Evolutionary conservation across 2,329 filamentous ascomycete genomes (phyloP).

Genomic region (Bipolaris gigantea): DNA sequence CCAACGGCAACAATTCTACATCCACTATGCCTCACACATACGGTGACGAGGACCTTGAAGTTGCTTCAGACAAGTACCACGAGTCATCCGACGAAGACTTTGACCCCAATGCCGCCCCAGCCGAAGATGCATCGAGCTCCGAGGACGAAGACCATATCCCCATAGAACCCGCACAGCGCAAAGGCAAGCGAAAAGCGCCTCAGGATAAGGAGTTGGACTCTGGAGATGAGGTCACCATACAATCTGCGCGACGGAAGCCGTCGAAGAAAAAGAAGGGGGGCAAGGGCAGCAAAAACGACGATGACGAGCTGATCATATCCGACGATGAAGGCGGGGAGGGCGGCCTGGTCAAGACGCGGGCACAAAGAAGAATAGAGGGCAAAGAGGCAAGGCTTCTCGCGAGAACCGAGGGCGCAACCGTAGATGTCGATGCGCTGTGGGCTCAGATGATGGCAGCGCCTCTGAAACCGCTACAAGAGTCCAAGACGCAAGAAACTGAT

Average conservation of each 20-base stretch:
- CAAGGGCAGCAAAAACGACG: conserved; percentile 26
- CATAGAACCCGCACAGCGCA: conserved; percentile 24
- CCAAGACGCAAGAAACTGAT: conserved; percentile 16
- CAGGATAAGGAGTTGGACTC: conserved; percentile 51
- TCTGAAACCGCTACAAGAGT: conserved; percentile 28
- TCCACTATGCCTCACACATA: conserved; percentile 33
- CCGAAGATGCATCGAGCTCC: conserved; percentile 56
- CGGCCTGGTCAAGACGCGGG: conserved; percentile 70
- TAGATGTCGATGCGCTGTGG: conserved; percentile 74
- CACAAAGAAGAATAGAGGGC: conserved; percentile 68
- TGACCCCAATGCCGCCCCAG: conserved; percentile 65
- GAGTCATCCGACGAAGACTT: conserved; percentile 74
- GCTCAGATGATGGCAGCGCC: conserved; percentile 62
- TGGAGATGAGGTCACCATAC: conserved; percentile 71
- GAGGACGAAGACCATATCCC: conserved; percentile 42
- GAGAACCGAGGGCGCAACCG: conserved; percentile 62
- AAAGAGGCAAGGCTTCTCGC: conserved; percentile 59
- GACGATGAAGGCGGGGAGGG: conserved; percentile 56
- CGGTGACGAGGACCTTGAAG: conserved; percentile 33
- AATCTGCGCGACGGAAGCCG: conserved; percentile 58
- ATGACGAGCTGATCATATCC: conserved; percentile 29
- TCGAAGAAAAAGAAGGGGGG: conserved; percentile 49
- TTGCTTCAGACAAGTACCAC: conserved; percentile 53
- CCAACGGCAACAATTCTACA: not conserved
- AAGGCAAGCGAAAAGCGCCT: conserved; percentile 40